phyloP scores from a whole-genome alignment of 2,329 filamentous ascomycete genomes.

The Sarocladium kiliense region DNA sequence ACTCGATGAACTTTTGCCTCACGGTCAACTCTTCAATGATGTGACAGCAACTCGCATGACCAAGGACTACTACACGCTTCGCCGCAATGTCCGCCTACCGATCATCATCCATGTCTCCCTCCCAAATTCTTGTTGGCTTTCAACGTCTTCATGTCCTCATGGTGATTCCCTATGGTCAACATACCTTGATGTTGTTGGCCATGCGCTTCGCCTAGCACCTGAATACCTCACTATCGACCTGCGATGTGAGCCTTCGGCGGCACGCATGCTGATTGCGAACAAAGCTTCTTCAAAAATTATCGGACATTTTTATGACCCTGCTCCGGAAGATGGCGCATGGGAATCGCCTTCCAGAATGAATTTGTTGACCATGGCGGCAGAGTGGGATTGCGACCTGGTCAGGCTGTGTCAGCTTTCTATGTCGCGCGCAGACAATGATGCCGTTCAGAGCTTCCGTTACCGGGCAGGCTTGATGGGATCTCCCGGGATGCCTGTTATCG shows the following conservation, averaged over 20 bases:
- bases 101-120: not conserved
- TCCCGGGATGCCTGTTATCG: slow-evolving; percentile 36
- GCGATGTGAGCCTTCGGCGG: not conserved
- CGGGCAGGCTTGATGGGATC: slow-evolving; percentile 28
- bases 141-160: not conserved
- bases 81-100: slow-evolving; percentile 4
- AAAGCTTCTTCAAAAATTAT: slow-evolving; percentile 46
- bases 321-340: slow-evolving; percentile 21
- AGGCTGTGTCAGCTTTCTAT: slow-evolving; percentile 44
- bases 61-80: slow-evolving; percentile 3
- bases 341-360: slow-evolving; percentile 32
- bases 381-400: slow-evolving; percentile 45
- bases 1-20: not conserved
- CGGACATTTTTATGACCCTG: slow-evolving; percentile 26
- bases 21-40: not conserved
- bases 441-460: slow-evolving; percentile 41
- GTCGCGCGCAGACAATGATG: slow-evolving; percentile 43
- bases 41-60: not conserved
- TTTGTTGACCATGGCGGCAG: slow-evolving; percentile 5
- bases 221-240: slow-evolving; percentile 42
- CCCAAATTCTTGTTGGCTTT: not conserved
- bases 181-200: slow-evolving; percentile 41
- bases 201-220: slow-evolving; percentile 44
- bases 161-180: not conserved
- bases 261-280: slow-evolving; percentile 20